Conservation (phyloP, 768 basidiomycete genomes). For the Hypsizygus marmoreus region DNA sequence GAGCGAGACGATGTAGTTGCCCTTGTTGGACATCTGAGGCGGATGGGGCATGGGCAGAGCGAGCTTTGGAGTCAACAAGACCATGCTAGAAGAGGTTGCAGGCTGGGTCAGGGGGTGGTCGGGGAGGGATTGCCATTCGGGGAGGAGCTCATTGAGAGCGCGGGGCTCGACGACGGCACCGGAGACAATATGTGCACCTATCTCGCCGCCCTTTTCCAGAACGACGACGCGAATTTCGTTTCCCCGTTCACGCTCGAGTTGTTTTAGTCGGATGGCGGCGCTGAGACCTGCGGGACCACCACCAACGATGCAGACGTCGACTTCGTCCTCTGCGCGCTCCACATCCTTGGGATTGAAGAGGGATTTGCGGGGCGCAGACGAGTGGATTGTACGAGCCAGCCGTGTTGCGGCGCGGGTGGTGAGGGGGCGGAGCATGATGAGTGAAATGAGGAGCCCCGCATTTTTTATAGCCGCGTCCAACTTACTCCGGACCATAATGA, state of each 20-base stretch:
- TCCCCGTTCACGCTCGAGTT: constrained; percentile 80
- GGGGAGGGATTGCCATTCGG: constrained; percentile 68
- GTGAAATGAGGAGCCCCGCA: too few relatives aligned
- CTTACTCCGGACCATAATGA: too few relatives aligned
- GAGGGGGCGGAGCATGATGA: constrained; percentile 16
- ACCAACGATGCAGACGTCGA: constrained; percentile 97
- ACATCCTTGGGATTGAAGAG: constrained; percentile 59
- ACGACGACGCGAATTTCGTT: constrained; percentile 89
- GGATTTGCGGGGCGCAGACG: constrained; percentile 6
- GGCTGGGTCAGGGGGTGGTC: constrained; percentile 81
- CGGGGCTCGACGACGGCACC: constrained; percentile 94
- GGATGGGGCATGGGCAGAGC: constrained; percentile 91
- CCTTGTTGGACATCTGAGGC: constrained; percentile 92
- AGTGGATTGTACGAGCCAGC: constrained; percentile 16
- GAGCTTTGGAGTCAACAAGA: constrained; percentile 69
- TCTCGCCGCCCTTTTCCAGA: constrained; percentile 92
- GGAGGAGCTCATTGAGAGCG: constrained; percentile 88
- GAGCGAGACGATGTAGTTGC: constrained; percentile 92
- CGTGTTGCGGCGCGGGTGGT: constrained; percentile 1
- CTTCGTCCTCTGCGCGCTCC: constrained; percentile 86
- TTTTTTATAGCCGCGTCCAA: too few relatives aligned
- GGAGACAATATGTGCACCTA: constrained; percentile 93
- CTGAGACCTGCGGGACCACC: constrained; percentile 94
- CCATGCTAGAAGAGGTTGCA: constrained; percentile 81
- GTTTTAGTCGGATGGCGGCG: constrained; percentile 95